Conservation (phyloP, 306 rosid genomes). For the Castanea crenata region DNA sequence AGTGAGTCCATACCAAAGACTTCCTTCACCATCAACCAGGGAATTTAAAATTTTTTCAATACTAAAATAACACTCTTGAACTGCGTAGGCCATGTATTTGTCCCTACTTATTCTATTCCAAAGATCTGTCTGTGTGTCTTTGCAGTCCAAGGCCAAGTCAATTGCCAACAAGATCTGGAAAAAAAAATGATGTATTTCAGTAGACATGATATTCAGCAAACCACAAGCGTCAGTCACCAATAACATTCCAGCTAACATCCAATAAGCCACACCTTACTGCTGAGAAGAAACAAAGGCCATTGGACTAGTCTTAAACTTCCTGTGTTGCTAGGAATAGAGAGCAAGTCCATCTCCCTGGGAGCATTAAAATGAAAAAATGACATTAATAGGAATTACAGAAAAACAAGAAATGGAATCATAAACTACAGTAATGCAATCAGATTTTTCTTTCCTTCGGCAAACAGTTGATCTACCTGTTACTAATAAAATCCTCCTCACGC, state of each 20-base stretch:
- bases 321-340: conserved; percentile 83
- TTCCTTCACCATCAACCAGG: conserved; percentile 80
- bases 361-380: conserved; percentile 15
- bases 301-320: conserved; percentile 90
- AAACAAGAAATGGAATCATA: conserved; percentile 3
- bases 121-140: conserved; percentile 79
- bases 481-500: conserved; percentile 92
- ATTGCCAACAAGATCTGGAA: conserved; percentile 83
- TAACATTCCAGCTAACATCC: conserved; percentile 12
- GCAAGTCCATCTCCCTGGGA: conserved; percentile 92
- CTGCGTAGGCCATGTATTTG: conserved; percentile 96
- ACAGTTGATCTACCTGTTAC: conserved; percentile 65
- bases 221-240: not conserved
- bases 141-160: conserved; percentile 93
- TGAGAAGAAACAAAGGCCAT: conserved; percentile 98
- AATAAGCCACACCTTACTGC: conserved; percentile 71
- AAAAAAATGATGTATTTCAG: conserved; percentile 3
- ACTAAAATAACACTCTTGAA: conserved; percentile 79
- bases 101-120: conserved; percentile 89
- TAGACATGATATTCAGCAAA: conserved; percentile 9
- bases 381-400: conserved; percentile 10
- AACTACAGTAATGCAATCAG: not conserved
- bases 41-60: conserved; percentile 81
- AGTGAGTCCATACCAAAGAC: conserved; percentile 66
- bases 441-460: conserved; percentile 9